phyloP scores from a whole-genome alignment of 169 alveolate genomes.

The Plasmodium adleri region DNA sequence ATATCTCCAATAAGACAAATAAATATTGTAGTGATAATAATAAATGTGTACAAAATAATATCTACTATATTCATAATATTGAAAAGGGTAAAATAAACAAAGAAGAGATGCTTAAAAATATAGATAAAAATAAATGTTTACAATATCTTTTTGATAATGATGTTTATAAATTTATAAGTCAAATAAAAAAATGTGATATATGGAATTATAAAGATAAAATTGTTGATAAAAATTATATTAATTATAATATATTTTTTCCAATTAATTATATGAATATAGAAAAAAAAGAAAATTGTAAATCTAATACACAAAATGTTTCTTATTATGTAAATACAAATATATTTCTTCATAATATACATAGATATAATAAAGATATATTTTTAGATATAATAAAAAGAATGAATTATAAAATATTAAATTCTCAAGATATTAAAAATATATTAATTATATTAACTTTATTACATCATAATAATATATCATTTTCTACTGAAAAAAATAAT shows the following conservation, averaged over 20 bases:
- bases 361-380: slow-evolving; percentile 28
- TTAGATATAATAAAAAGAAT: slow-evolving; percentile 31
- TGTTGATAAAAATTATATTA: slow-evolving; percentile 14
- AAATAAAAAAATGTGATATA: slow-evolving; percentile 60
- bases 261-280: slow-evolving; percentile 5
- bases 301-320: too few relatives aligned
- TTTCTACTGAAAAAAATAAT: slow-evolving; percentile 34
- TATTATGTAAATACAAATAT: slow-evolving; percentile 5
- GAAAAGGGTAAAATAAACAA: slow-evolving; percentile 33
- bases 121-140: slow-evolving; percentile 14
- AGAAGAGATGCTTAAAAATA: slow-evolving; percentile 27
- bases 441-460: slow-evolving; percentile 31
- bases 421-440: slow-evolving; percentile 47
- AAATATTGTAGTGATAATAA: not conserved
- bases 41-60: not conserved
- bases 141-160: slow-evolving; percentile 13
- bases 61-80: slow-evolving; percentile 64
- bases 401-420: slow-evolving; percentile 20
- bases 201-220: slow-evolving; percentile 55
- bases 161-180: slow-evolving; percentile 28
- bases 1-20: too few relatives aligned
- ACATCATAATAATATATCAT: slow-evolving; percentile 58
- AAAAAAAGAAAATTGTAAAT: not conserved
- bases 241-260: slow-evolving; percentile 34
- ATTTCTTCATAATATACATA: slow-evolving; percentile 21